Evolutionary conservation across 2,329 filamentous ascomycete species (phyloP), one percentile per base, ranked within the genome.

Genomic region (Bipolaris cookei): DNA sequence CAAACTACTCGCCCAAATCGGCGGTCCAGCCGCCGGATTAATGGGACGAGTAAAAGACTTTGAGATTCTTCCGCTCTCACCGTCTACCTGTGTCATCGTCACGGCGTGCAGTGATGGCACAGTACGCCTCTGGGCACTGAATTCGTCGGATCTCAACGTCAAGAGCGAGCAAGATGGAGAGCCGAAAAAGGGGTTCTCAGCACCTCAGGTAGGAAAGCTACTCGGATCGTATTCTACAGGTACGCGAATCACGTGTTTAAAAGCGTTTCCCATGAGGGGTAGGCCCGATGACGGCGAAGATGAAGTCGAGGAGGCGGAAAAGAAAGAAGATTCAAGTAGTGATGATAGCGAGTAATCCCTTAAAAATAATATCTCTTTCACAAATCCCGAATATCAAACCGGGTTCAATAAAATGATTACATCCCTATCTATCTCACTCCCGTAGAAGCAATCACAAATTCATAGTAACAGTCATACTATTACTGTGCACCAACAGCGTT

Each of bases 401-500:
- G n/a, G n/a, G n/a, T n/a, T n/a, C n/a, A n/a, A n/a, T n/a, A n/a
- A n/a, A n/a, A n/a, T n/a, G n/a, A n/a, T n/a, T n/a, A n/a, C n/a
- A n/a, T n/a, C n/a, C n/a, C n/a, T n/a, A n/a, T n/a, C n/a, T n/a
- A n/a, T n/a, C 23, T 21, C 4, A 21, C 21, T 21, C 21, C 21
- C n/a, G n/a, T n/a, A n/a, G n/a, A n/a, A n/a, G n/a, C n/a, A n/a
- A n/a, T 71, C 67, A 91, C 59, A 91, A 76, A 72, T 88, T 90
- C 69, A 90, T 90, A 6, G 90, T 96, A 44, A 96, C 91, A 14
- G 91, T 96, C 89, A 96, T 92, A 69, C 88, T 92, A 76, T 96
- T 96, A 76, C 90, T 92, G 76, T 96, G 84, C 37, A 96, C 90
- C 74, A 96, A 79, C 67, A 96, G 74, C 43, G 87, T 86, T 1